Base-by-base conservation (phyloP, 2,329 filamentous ascomycete genomes). In the Nannizzia gypsea region DNA sequence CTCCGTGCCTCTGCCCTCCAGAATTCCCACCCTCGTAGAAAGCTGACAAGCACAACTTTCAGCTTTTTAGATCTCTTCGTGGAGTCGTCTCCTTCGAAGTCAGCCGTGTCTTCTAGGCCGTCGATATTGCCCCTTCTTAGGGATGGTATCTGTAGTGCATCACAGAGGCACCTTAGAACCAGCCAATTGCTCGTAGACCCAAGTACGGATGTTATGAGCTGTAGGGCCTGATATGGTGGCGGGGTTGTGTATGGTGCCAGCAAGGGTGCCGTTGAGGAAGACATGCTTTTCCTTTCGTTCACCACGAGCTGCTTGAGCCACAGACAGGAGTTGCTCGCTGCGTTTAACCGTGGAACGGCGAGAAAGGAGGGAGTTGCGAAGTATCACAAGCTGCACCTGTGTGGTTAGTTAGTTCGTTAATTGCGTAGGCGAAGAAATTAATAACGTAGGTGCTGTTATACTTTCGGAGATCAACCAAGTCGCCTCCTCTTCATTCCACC, bases 31-130 rank as follows among this genome's bases (percentile, higher is more conserved):
- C 92, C 87, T 62, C 89, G 81, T 73, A 95, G 76, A 73, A 93
- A 96, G 75, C 88, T 95, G 61, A 93, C 84, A 2, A 96, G 77
- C 2, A 96, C 78, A 0, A 96, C 81, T 56, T 77, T 80, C 26
- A 72, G 52, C 63, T 59, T 50, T 59, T 58, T 3, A 38, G 38
- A 9, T 52, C 58, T 56, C 24, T 52, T 38, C 44, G 36, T 58
- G 15, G 56, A 31, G 20, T 58, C 56, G 9, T 50, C 59, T 42
- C 55, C 50, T 50, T 59, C 56, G 56, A 56, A 22, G 5, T 15
- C 59, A 9, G 22, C 54, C 42, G 6, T 34, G 11, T 64, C 67
- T 56, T 67, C 67, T 56, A 65, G 46, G 57, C 34, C 31, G 22
- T 31, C 44, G 28, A 22, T 24, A 46, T 50, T 58, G 3, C 56